Percentiles rank a stretch among this genome's conserved stretches.
Conservation (phyloP, 1,284 basidiomycete species). For the Dichomitus squalens region DNA sequence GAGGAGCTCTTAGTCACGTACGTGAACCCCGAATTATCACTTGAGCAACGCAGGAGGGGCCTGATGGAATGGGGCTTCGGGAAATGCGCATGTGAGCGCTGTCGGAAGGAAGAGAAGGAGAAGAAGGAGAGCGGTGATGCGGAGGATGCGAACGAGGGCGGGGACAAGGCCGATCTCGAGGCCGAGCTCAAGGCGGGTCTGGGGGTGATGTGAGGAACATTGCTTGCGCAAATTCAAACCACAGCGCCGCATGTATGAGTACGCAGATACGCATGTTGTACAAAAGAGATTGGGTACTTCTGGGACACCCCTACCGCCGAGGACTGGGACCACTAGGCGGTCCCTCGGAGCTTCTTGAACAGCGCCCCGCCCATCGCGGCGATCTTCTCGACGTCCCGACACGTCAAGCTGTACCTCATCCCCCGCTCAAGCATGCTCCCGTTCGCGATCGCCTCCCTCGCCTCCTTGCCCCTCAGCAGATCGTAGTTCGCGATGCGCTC, state of each 20-base stretch:
- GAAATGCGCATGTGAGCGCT: constrained; percentile 65
- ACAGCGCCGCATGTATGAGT: background rate
- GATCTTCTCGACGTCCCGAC: constrained; percentile 79
- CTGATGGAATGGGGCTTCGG: constrained; percentile 80
- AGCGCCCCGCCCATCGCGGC: constrained; percentile 25
- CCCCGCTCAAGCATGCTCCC: constrained; percentile 58
- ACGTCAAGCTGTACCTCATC: constrained; percentile 83
- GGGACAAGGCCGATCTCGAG: constrained; percentile 26
- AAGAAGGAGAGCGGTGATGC: constrained; percentile 32
- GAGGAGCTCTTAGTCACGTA: constrained; percentile 83
- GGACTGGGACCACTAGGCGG: background rate
- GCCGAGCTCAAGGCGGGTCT: constrained; percentile 51
- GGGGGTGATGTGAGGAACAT: constrained; percentile 38
- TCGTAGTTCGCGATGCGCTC: constrained; percentile 57
- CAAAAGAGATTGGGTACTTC: background rate
- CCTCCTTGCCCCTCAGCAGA: constrained; percentile 45
- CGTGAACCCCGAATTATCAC: constrained; percentile 64
- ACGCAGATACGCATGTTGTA: background rate
- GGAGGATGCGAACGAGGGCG: constrained; percentile 20
- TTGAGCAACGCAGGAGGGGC: constrained; percentile 56
- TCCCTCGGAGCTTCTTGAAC: constrained; percentile 21
- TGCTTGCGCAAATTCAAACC: background rate
- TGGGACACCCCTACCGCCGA: too few relatives aligned
- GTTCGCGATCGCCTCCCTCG: constrained; percentile 40
- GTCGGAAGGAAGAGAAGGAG: constrained; percentile 53